Evolutionary conservation across 1,139 yeast species (phyloP), one percentile per base, ranked within the genome.

Genomic region (Taphrina betulina): DNA sequence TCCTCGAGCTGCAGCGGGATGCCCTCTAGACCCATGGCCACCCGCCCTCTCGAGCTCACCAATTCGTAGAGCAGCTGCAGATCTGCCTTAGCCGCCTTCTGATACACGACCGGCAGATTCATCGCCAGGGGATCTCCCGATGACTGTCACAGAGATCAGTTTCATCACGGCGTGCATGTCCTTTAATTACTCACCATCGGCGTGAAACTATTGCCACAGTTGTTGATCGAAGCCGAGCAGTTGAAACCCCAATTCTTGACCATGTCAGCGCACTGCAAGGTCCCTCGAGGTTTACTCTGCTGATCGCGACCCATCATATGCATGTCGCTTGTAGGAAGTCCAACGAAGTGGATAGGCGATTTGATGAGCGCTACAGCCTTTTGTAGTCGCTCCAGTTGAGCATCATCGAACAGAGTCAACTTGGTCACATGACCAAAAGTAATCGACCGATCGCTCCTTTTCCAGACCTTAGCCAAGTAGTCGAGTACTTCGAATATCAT

Each of bases 401-500:
- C 19, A 8, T n/a, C 8, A 19, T 14, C 17, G n/a, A 26, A 14
- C 8, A 14, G 12, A 2, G 46, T 14, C 22, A 41, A 29, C 16
- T 26, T 26, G 3, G 46, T 41, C 3, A 17, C 26, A 34, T 41
- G 46, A 28, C 46, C 46, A 16, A 41, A 24, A 4, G 46, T 23
- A 10, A 28, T 26, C 5, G 31, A 8, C 5, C 34, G n/a, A 4
- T 8, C 34, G 3, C 22, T 12, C n/a, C n/a, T n/a, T 14, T 24
- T 14, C 8, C 8, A 28, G 4, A 8, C 3, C 3, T 5, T 2
- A 4, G 29, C 29, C 17, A 40, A 14, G 17, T 20, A 17, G 16
- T 14, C 35, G 3, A 41, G 35, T 5, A 26, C 35, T n/a, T 24
- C 19, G 2, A 19, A 28, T 2, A 41, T 23, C 35, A 26, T 12